Evolutionary conservation across 441 rosid species (phyloP), one percentile per base, ranked within the genome.

Genomic region (Daphne laureola): DNA sequence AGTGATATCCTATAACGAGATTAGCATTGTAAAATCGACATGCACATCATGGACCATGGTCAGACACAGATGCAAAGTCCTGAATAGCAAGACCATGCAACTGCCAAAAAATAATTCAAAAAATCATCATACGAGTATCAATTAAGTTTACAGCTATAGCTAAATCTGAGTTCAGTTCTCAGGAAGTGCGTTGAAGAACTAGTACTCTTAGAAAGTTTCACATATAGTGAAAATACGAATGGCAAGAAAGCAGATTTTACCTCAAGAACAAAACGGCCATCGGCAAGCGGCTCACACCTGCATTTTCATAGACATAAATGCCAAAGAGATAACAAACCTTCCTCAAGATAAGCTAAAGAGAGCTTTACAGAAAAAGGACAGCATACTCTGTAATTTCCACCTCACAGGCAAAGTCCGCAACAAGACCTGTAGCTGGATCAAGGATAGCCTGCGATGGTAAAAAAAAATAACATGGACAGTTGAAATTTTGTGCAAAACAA

Each of bases 281-380:
- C 95, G n/a, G 96, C 91, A 66, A 87, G 90, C 64, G 97, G 93
- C 67, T 90, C 96, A 60, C 95, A 90, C 82, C 99, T 93, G 63
- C 15, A 68, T 64, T 57, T 46, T 58, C 35, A 27, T 64, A 60
- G 46, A 53, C 27, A 14, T 61, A 63, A 49, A 35, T 0, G n/a
- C n/a, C 54, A 4, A 43, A 42, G 43, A 49, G 26, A 59, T 12
- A 43, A 41, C 14, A 27, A 43, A 56, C 12, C 12, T 46, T 46
- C 46, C 23, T 31, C 7, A 44, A 36, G 5, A 36, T 35, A 46
- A 57, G 42, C 17, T 31, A 36, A 26, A 51, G 46, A 21, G 23
- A 35, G 12, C 59, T 55, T 14, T 56, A 47, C 51, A 36, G 62
- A 41, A 40, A 65, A 46, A 12, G 43, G 54, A 67, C 52, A 64